Conservation (phyloP, 2,329 filamentous ascomycete genomes). For the Penicillium sp. region DNA sequence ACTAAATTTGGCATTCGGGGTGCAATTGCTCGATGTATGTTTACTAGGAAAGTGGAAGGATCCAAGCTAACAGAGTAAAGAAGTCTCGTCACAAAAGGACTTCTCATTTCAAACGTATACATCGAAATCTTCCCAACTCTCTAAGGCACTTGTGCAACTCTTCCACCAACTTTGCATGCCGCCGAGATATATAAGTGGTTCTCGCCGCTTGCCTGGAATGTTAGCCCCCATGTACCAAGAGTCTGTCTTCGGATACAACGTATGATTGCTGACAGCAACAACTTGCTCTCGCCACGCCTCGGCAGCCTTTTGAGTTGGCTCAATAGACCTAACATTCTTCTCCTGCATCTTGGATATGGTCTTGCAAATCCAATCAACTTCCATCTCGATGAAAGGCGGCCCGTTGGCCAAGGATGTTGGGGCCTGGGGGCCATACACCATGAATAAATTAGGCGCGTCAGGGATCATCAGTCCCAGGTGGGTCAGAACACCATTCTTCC, state of each 20-base stretch:
- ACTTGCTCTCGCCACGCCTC: slow-evolving; percentile 19
- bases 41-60: too few species aligned
- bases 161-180: slow-evolving; percentile 19
- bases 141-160: slow-evolving; percentile 10
- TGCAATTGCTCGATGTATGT: neutral
- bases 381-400: slow-evolving; percentile 36
- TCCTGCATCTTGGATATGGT: slow-evolving; percentile 17
- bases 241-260: slow-evolving; percentile 18
- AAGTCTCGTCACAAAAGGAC: neutral
- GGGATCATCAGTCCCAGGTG: slow-evolving; percentile 42
- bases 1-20: neutral
- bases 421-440: slow-evolving; percentile 41
- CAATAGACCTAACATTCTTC: slow-evolving; percentile 4
- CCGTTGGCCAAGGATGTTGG: slow-evolving; percentile 36
- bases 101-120: neutral
- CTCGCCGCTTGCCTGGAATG: slow-evolving; percentile 35
- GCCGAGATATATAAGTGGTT: slow-evolving; percentile 44
- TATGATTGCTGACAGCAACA: slow-evolving; percentile 6
- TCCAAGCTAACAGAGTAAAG: too few species aligned
- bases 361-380: slow-evolving; percentile 30
- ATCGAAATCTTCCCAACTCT: slow-evolving; percentile 9
- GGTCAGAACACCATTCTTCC: slow-evolving; percentile 15
- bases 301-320: slow-evolving; percentile 10
- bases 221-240: slow-evolving; percentile 28
- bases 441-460: slow-evolving; percentile 49